A percentile compares a stretch with the other conserved stretches of the same genome.
These are phyloP conservation scores for Coriaria nepalensis DNA, from an alignment of 306 rosid genomes.

Conservation along the genomic window DNA sequence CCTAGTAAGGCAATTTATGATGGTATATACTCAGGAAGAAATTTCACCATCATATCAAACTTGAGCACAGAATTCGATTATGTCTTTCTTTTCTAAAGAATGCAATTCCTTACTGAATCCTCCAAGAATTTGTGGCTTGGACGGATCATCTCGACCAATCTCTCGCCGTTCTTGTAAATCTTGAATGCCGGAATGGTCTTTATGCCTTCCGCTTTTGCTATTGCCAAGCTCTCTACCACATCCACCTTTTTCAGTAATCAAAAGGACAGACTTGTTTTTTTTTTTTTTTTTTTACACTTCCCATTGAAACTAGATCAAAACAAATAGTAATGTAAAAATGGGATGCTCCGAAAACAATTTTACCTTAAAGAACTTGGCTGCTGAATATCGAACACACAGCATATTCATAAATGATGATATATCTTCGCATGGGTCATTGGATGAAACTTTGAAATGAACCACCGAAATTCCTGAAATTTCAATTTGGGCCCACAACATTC, in stretches of 20 bases:
- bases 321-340: background rate
- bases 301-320: too few relatives aligned
- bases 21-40: too few relatives aligned
- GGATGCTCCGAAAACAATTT: background rate
- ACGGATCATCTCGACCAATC: constrained; percentile 64
- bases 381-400: constrained; percentile 69
- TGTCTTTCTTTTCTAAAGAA: constrained; percentile 16
- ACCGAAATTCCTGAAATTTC: constrained; percentile 58
- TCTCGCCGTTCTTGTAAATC: constrained; percentile 68
- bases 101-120: constrained; percentile 51
- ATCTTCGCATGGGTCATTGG: constrained; percentile 57
- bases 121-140: constrained; percentile 63
- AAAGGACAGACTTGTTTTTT: too few relatives aligned
- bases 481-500: constrained; percentile 8
- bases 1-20: too few relatives aligned
- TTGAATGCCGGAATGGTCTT: constrained; percentile 61
- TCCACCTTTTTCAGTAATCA: constrained; percentile 45
- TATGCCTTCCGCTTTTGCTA: constrained; percentile 62
- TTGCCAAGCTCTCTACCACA: constrained; percentile 49
- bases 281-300: too few relatives aligned
- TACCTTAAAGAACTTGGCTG: constrained; percentile 66
- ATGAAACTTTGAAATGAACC: constrained; percentile 57
- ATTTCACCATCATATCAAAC: too few relatives aligned
- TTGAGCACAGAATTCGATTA: too few relatives aligned
- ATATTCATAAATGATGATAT: constrained; percentile 71